Percentiles rank a stretch among this genome's conserved stretches.
Evolutionary conservation across 2,329 filamentous ascomycete species (phyloP).

Genomic region (Fusarium clavum): DNA sequence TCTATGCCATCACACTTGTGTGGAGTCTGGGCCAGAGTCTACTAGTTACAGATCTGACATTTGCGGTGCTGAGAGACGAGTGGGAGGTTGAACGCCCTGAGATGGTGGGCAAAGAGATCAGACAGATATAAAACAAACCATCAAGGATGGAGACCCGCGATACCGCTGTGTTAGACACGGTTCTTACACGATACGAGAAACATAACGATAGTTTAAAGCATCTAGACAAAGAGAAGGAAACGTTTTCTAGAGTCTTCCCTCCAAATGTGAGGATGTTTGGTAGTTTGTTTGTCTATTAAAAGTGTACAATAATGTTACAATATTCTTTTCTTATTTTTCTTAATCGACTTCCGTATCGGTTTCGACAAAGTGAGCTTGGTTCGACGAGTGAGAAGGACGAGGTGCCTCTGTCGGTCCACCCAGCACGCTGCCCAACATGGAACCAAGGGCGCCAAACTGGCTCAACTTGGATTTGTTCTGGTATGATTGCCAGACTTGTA

Average conservation of each 20-base stretch:
- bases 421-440: slow-evolving; percentile 55
- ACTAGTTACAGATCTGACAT: slow-evolving; percentile 87
- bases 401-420: slow-evolving; percentile 40
- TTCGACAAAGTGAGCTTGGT: slow-evolving; percentile 49
- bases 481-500: slow-evolving; percentile 57
- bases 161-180: not conserved
- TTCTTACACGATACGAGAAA: not conserved
- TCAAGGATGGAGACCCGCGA: slow-evolving; percentile 2
- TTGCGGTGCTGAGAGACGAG: slow-evolving; percentile 90
- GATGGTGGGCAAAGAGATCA: slow-evolving; percentile 86
- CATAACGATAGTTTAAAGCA: slow-evolving; percentile 19
- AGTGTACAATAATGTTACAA: slow-evolving; percentile 39
- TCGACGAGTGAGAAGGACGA: slow-evolving; percentile 15
- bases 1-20: slow-evolving; percentile 98
- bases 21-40: slow-evolving; percentile 94
- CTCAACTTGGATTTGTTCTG: slow-evolving; percentile 51
- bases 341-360: slow-evolving; percentile 54
- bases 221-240: slow-evolving; percentile 27
- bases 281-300: slow-evolving; percentile 25
- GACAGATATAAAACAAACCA: slow-evolving; percentile 73
- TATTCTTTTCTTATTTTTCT: slow-evolving; percentile 13
- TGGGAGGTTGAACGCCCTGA: slow-evolving; percentile 94
- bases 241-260: slow-evolving; percentile 24
- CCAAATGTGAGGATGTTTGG: not conserved
- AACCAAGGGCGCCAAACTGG: slow-evolving; percentile 61